Percentiles rank a stretch among this genome's conserved stretches.
These are phyloP conservation scores for Stenocarpella maydis DNA, from an alignment of 2,329 filamentous ascomycete species.

Conservation along the genomic window DNA sequence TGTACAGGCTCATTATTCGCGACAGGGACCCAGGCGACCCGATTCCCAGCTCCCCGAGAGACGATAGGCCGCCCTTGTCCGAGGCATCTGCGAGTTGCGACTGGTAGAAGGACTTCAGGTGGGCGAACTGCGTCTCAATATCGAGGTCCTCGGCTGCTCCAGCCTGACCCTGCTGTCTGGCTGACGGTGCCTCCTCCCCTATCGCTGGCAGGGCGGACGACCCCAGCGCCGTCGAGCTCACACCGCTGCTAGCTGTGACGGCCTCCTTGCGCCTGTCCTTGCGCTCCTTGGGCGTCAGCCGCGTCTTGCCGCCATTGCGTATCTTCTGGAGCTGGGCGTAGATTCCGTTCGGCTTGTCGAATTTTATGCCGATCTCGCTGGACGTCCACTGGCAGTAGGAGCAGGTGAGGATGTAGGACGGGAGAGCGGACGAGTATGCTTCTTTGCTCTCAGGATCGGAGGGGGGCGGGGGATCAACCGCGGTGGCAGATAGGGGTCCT, in stretches of 20 bases:
- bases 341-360: slow-evolving; percentile 89
- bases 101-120: slow-evolving; percentile 83
- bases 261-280: slow-evolving; percentile 61
- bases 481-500: slow-evolving; percentile 78
- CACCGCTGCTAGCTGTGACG: slow-evolving; percentile 40
- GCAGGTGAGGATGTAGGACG: slow-evolving; percentile 82
- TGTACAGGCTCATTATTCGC: slow-evolving; percentile 92
- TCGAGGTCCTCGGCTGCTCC: slow-evolving; percentile 57
- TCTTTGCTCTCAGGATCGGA: slow-evolving; percentile 53
- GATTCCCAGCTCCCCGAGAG: slow-evolving; percentile 63
- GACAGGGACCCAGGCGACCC: slow-evolving; percentile 83
- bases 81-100: slow-evolving; percentile 71
- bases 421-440: slow-evolving; percentile 46
- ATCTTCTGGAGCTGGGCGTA: slow-evolving; percentile 79
- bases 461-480: slow-evolving; percentile 65
- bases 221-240: slow-evolving; percentile 25
- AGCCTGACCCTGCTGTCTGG: slow-evolving; percentile 41
- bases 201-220: slow-evolving; percentile 34
- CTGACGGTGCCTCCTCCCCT: slow-evolving; percentile 34
- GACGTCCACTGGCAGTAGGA: slow-evolving; percentile 94
- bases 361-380: slow-evolving; percentile 86
- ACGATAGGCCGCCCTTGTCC: slow-evolving; percentile 57
- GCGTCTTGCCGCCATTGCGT: slow-evolving; percentile 65
- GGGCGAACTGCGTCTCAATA: slow-evolving; percentile 75
- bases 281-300: slow-evolving; percentile 59